Percentiles rank a stretch among this genome's conserved stretches.
These are phyloP conservation scores for Cystobasidium tubakii DNA, from an alignment of 768 basidiomycete genomes.

Conservation along the genomic window DNA sequence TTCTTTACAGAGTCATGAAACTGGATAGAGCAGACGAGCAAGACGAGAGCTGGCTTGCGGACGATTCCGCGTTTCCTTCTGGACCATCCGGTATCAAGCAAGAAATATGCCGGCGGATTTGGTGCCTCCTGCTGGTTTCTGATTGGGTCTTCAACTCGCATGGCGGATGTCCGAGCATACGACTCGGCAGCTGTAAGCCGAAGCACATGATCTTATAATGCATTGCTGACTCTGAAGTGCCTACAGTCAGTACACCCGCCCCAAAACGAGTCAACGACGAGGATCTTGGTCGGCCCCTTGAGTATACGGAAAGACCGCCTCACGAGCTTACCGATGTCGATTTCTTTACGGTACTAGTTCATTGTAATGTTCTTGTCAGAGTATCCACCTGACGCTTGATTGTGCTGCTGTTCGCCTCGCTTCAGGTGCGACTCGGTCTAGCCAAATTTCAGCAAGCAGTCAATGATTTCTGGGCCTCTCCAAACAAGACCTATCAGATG, in stretches of 20 bases:
- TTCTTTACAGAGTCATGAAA: background rate
- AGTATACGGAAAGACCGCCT: background rate
- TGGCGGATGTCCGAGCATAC: background rate
- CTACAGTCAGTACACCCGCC: background rate
- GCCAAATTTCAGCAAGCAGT: background rate
- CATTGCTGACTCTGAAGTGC: background rate
- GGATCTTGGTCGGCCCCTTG: background rate
- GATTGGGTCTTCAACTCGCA: constrained; percentile 17
- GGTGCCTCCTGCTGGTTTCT: constrained; percentile 5
- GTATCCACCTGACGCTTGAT: background rate
- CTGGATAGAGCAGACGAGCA: constrained; percentile 10
- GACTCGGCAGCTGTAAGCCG: background rate
- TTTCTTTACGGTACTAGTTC: background rate
- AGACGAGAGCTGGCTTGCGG: background rate
- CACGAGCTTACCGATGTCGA: constrained; percentile 9
- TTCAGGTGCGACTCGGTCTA: constrained; percentile 1
- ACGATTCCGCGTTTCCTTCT: background rate
- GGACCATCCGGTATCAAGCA: constrained; percentile 5
- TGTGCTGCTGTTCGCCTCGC: background rate
- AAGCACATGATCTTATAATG: no score
- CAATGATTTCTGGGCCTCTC: background rate
- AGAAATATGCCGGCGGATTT: background rate
- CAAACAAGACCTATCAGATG: background rate
- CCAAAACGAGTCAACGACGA: background rate
- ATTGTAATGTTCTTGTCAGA: no score